These are phyloP conservation scores for Colletotrichum gloeosporioides DNA, from an alignment of 2,329 filamentous ascomycete genomes.

Conservation along the genomic window DNA sequence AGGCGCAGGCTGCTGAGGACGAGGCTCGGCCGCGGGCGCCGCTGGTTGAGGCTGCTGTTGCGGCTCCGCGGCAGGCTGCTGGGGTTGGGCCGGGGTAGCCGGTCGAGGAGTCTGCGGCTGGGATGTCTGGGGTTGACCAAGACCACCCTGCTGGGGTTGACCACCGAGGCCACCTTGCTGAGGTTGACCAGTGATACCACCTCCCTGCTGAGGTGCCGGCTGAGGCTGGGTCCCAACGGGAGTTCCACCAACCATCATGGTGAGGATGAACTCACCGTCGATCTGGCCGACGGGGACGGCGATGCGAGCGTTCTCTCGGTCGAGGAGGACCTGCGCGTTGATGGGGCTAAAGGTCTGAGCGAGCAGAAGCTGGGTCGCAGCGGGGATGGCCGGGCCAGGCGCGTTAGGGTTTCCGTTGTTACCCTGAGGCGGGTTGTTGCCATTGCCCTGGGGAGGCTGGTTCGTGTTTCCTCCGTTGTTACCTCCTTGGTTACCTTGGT, in stretches of 20 bases:
- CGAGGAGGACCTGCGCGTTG: conserved; percentile 19
- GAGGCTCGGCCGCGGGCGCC: not conserved
- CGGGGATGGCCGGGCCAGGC: conserved; percentile 10
- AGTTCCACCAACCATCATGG: conserved; percentile 22
- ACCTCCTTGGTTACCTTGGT: not conserved
- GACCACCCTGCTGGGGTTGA: not conserved
- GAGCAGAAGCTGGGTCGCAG: conserved; percentile 24
- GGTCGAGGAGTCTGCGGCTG: not conserved
- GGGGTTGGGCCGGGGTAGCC: not conserved
- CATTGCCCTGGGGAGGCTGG: not conserved
- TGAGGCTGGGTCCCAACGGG: conserved; percentile 15
- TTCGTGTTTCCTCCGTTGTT: not conserved
- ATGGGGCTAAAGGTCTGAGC: conserved; percentile 26
- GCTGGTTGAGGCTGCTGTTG: not conserved
- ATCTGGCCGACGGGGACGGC: conserved; percentile 24
- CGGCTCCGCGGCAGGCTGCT: not conserved
- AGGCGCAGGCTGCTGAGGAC: not conserved
- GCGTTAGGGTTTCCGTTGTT: not conserved
- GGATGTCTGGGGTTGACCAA: not conserved
- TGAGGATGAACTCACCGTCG: conserved; percentile 27
- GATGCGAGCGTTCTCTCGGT: conserved; percentile 24
- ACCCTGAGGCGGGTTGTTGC: not conserved
- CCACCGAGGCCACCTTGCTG: not conserved
- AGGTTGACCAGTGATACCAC: not conserved
- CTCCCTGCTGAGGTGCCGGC: conserved; percentile 2